These are phyloP conservation scores for Nakazawaea molendinolei DNA, from an alignment of 805 yeast species.

Conservation along the genomic window DNA sequence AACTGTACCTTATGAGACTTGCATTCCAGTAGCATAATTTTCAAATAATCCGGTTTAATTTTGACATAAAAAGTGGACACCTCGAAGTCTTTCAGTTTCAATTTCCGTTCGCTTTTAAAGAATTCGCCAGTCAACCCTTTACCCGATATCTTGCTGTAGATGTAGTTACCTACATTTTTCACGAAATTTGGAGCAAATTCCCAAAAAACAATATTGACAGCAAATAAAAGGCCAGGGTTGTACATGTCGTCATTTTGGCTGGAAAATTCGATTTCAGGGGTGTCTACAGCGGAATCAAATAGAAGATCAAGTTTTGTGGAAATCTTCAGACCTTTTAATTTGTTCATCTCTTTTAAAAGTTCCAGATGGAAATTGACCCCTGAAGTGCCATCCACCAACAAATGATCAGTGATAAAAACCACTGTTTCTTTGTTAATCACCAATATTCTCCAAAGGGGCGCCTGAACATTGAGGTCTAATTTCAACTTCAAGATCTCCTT, in stretches of 20 bases:
- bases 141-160: not conserved
- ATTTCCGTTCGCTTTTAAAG: not conserved
- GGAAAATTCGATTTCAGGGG: not conserved
- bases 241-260: not conserved
- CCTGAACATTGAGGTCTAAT: not conserved
- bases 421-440: constrained; percentile 14
- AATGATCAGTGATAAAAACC: constrained; percentile 23
- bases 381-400: constrained; percentile 28
- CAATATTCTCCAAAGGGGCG: constrained; percentile 19
- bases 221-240: not conserved
- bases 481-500: not conserved
- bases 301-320: constrained; percentile 5
- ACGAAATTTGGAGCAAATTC: constrained; percentile 1
- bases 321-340: constrained; percentile 9
- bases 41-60: not conserved
- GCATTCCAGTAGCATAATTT: not conserved
- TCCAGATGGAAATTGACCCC: constrained; percentile 25
- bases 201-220: not conserved
- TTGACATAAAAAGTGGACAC: not conserved
- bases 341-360: constrained; percentile 16
- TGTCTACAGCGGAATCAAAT: constrained; percentile 11
- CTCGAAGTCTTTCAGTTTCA: not conserved
- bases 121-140: not conserved
- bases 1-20: constrained; percentile 1
- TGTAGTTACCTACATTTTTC: not conserved